Evolutionary conservation across 176 grass and related monocot genomes (phyloP).

Genomic region (Dendrocalamus sinicus): DNA sequence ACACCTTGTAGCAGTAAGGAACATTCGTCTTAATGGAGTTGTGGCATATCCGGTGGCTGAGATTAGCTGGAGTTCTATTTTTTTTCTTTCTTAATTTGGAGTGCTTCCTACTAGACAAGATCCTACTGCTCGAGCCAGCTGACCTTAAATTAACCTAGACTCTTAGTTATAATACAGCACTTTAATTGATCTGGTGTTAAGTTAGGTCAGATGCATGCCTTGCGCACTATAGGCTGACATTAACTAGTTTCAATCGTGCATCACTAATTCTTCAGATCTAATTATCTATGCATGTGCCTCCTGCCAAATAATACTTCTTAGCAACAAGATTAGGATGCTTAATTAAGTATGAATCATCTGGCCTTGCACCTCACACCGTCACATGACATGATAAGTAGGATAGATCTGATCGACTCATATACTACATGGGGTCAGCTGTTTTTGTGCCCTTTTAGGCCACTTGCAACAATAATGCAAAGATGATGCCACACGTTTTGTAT

Average conservation of each 20-base stretch:
- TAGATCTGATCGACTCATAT: not conserved
- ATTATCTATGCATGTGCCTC: not conserved
- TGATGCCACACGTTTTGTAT: slow-evolving; percentile 7
- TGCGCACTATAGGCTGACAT: slow-evolving; percentile 20
- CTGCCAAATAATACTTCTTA: not conserved
- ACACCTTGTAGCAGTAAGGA: not conserved
- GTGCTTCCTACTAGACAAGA: not conserved
- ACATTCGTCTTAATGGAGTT: not conserved
- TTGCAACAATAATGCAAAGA: slow-evolving; percentile 29
- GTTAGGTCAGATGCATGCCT: slow-evolving; percentile 23
- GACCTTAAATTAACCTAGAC: not conserved
- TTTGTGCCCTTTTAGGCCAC: slow-evolving; percentile 30
- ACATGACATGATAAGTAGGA: not conserved
- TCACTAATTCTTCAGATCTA: not conserved
- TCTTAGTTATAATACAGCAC: not conserved
- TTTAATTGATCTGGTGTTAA: not conserved
- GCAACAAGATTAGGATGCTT: slow-evolving; percentile 6
- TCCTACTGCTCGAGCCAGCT: not conserved
- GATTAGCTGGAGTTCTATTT: not conserved
- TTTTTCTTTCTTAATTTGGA: not conserved
- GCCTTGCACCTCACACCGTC: slow-evolving; percentile 1
- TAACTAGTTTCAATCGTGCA: not conserved
- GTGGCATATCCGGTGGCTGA: not conserved
- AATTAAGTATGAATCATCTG: slow-evolving; percentile 28
- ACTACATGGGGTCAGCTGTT: not conserved